These are phyloP conservation scores for Cryphonectria radicalis DNA, from an alignment of 2,329 filamentous ascomycete genomes.

Conservation along the genomic window DNA sequence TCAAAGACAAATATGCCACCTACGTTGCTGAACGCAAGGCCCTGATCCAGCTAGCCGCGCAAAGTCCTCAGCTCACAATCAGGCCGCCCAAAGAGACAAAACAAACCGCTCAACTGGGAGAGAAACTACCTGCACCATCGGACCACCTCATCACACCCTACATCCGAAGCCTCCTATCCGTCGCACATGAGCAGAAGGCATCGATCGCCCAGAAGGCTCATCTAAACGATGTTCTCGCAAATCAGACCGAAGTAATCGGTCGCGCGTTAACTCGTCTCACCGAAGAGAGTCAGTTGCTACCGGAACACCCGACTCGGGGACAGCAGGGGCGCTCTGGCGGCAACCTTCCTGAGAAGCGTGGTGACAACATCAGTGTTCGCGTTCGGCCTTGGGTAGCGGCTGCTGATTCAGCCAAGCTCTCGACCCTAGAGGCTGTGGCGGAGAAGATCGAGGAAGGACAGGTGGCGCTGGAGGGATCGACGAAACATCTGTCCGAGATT, in stretches of 20 bases:
- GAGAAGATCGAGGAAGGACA: constrained; percentile 65
- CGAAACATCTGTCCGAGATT: constrained; percentile 53
- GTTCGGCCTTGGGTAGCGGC: constrained; percentile 64
- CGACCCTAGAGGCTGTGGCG: constrained; percentile 60
- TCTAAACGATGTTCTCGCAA: constrained; percentile 53
- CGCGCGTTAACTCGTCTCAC: constrained; percentile 58
- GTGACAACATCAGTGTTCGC: constrained; percentile 46
- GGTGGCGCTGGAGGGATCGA: constrained; percentile 57
- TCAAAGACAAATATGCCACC: constrained; percentile 57
- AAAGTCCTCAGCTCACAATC: constrained; percentile 38
- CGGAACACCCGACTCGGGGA: constrained; percentile 51
- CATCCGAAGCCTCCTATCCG: constrained; percentile 54
- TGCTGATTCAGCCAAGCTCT: constrained; percentile 62
- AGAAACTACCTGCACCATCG: constrained; percentile 32
- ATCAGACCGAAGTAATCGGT: constrained; percentile 54
- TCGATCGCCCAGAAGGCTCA: constrained; percentile 63
- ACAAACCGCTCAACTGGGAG: too few relatives aligned
- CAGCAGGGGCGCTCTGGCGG: constrained; percentile 49
- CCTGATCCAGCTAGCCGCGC: constrained; percentile 49
- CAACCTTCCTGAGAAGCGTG: constrained; percentile 45
- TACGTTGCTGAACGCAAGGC: constrained; percentile 56
- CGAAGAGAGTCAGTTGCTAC: constrained; percentile 66
- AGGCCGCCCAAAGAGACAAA: constrained; percentile 29
- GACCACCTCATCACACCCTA: constrained; percentile 60
- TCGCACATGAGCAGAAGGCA: constrained; percentile 61